A percentile compares a stretch with the other conserved stretches of the same genome.
Evolutionary conservation across 1,284 basidiomycete genomes (phyloP).

Genomic region (Ganoderma lucidum): DNA sequence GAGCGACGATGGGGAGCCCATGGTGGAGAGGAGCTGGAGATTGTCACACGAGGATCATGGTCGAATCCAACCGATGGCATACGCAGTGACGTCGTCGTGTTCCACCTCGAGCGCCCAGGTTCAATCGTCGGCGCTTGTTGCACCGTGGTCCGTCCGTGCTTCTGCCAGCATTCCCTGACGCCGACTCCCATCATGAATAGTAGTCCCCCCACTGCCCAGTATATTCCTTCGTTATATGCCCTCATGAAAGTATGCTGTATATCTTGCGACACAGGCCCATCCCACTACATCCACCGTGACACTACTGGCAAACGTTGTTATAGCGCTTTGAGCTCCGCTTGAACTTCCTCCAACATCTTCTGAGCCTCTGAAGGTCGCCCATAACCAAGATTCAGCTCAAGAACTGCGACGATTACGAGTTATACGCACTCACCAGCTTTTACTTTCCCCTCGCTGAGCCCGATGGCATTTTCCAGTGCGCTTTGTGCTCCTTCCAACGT

Average conservation of each 20-base stretch:
- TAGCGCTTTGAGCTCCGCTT: not conserved
- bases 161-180: too few species aligned
- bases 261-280: too few species aligned
- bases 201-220: too few species aligned
- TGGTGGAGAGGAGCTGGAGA: not conserved
- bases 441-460: conserved; percentile 10
- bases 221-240: too few species aligned
- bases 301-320: not conserved
- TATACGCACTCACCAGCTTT: conserved; percentile 12
- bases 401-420: not conserved
- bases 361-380: conserved; percentile 9
- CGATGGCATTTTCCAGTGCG: conserved; percentile 13
- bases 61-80: not conserved
- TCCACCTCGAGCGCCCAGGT: not conserved
- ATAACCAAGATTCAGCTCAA: not conserved
- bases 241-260: not conserved
- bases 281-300: not conserved
- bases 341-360: conserved; percentile 11
- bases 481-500: not conserved
- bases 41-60: too few species aligned
- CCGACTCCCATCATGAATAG: too few species aligned
- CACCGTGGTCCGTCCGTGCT: too few species aligned
- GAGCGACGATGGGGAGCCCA: not conserved
- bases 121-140: not conserved
- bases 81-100: not conserved